These are phyloP conservation scores for Xanthoconium purpureum DNA, from an alignment of 768 basidiomycete genomes.

Conservation along the genomic window DNA sequence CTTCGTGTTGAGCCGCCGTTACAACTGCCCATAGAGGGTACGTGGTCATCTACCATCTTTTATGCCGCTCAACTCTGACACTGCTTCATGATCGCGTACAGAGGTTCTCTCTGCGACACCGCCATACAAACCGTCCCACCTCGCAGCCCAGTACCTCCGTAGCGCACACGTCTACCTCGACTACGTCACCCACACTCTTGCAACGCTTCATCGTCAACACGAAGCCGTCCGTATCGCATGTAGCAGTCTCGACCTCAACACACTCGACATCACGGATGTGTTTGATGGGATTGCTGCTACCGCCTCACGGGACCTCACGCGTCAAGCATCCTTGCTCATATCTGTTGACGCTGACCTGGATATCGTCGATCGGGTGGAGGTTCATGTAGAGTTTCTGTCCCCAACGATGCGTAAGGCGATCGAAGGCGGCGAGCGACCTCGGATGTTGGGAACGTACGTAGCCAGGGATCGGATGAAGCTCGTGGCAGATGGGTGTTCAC, in stretches of 20 bases:
- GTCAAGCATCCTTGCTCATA: conserved; percentile 58
- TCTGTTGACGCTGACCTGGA: conserved; percentile 71
- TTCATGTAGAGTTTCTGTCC: conserved; percentile 77
- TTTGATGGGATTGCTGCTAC: conserved; percentile 59
- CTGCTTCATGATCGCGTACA: conserved; percentile 21
- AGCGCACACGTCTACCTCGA: conserved; percentile 65
- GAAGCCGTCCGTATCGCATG: conserved; percentile 74
- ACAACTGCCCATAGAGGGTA: conserved; percentile 74
- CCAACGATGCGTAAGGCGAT: conserved; percentile 63
- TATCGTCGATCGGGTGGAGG: conserved; percentile 59
- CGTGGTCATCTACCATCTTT: conserved; percentile 7
- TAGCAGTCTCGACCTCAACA: conserved; percentile 65
- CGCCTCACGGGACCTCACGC: conserved; percentile 61
- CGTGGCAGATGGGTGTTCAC: conserved; percentile 68
- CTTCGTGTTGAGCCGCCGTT: conserved; percentile 59
- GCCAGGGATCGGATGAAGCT: conserved; percentile 75
- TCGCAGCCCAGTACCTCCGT: conserved; percentile 64
- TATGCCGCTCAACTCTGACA: neutral
- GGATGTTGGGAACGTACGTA: conserved; percentile 80
- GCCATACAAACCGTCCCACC: conserved; percentile 64
- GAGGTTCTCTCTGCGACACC: conserved; percentile 66
- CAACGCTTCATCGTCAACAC: conserved; percentile 61
- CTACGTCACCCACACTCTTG: conserved; percentile 48
- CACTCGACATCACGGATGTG: conserved; percentile 66
- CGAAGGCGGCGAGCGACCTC: conserved; percentile 62